Evolutionary conservation across 2,329 filamentous ascomycete genomes (phyloP), one percentile per base, ranked within the genome.

Genomic region (Arthrobotrys conoides): DNA sequence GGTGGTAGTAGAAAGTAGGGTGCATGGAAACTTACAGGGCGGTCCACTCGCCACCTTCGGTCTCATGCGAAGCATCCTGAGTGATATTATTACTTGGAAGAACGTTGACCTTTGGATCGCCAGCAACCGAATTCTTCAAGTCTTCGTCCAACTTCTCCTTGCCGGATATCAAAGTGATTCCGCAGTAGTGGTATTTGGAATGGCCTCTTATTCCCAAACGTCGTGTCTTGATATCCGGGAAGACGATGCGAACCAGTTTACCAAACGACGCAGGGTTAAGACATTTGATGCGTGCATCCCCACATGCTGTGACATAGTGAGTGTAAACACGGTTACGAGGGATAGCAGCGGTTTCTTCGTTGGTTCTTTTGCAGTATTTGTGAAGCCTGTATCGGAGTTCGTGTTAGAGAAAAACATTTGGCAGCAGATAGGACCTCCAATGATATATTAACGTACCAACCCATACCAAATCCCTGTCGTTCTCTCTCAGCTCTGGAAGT

Each of bases 251-350:
- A 38, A 99, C 96, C 51, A 99, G 89, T 85, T 99, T 99, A 71
- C 96, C 96, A 85, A 99, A 99, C 30, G 95, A 98, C 9, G 96
- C 96, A 49, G 96, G 96, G 83, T 99, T 99, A 72, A 99, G 86
- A 9, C 97, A 94, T 0, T 96, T 96, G 46, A 98, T 96, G 83
- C 94, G 90, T 83, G 98, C 94, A 4, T 92, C 96, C 51, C 93
- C 94, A 84, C 96, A 99, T 80, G 93, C 90, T 27, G 93, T 94
- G 59, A 95, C 96, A 84, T 99, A 99, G 84, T 94, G 94, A 77
- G 94, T 93, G 84, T 98, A 99, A 1, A 99, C 96, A 76, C 95
- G 89, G 80, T 96, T 96, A 82, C 96, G 89, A 5, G 96, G 94
- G 0, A 98, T 95, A 5, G 96, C 82, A 67, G 81, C 81, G 14